Base-by-base conservation (phyloP, 768 basidiomycete species). In the Tylopilus vinaceipallidus region DNA sequence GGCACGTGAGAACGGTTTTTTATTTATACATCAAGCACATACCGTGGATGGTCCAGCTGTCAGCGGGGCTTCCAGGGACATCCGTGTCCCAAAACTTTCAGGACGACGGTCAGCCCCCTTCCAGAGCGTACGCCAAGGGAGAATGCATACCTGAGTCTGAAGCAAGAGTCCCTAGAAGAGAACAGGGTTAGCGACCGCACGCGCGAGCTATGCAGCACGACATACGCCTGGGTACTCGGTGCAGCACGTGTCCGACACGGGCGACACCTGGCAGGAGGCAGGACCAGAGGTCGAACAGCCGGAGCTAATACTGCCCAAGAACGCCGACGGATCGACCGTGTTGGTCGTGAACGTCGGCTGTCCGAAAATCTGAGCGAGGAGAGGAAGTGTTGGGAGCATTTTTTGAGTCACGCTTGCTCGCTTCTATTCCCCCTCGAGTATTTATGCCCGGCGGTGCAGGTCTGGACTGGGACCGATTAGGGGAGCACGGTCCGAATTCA, bases 31-130 rank as follows among this genome's bases (percentile, higher is more conserved):
- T 24, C 6, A 14, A 19, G 36, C n/a, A 59, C 75, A 24, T 47
- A 82, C 86, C 84, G 48, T 87, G 86, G 42, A 88, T 82, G 0
- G 86, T 89, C 86, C 87, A 90, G 60, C 81, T 83, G 58, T 86
- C 62, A 11, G 57, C 57, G 3, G 86, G 87, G 5, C 87, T 84
- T 23, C 80, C 81, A 0, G 74, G 69, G 0, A 84, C 81, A 38
- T 80, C 62, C 2, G 81, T 84, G 52, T 89, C 85, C 86, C 88
- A 89, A 67, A 88, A 86, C 81, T 86, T 62, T 13, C 22, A 17
- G n/a, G 6, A 49, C 9, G 22, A 48, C 30, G 16, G 20, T 63
- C 45, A 60, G 47, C 6, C 3, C 9, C 29, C n/a, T 33, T 6
- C 4, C 2, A 7, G 14, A 27, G 1, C 8, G 34, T 34, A 6